A percentile compares a stretch with the other conserved stretches of the same genome.
These are phyloP conservation scores for Prunella vulgaris DNA, from an alignment of 257 asterid species.

Conservation along the genomic window DNA sequence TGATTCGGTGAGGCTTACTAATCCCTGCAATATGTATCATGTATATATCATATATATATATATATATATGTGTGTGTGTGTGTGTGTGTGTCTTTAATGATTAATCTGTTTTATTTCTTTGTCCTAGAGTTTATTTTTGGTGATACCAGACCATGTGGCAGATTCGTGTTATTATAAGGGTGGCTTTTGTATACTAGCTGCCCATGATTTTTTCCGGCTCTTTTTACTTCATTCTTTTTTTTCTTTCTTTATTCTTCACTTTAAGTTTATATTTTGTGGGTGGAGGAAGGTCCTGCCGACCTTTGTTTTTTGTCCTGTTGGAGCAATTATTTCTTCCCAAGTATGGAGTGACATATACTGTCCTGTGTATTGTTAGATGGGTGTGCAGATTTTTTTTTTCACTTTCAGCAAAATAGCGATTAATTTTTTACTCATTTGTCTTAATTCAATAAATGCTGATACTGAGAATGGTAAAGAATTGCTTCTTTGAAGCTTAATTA, in stretches of 20 bases:
- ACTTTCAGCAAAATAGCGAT: background rate
- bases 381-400: background rate
- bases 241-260: background rate
- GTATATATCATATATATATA: background rate
- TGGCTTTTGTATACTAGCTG: background rate
- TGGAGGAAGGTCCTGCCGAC: background rate
- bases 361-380: background rate
- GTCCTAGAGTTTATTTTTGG: constrained; percentile 7
- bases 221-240: background rate
- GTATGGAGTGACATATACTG: background rate
- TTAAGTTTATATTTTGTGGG: background rate
- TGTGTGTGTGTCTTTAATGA: constrained; percentile 1
- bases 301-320: background rate
- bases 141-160: background rate
- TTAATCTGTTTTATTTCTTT: constrained; percentile 13
- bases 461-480: background rate
- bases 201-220: background rate
- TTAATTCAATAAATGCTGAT: background rate
- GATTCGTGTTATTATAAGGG: background rate
- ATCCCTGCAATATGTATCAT: constrained; percentile 8
- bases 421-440: background rate
- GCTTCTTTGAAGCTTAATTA: background rate
- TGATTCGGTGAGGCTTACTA: constrained; percentile 61
- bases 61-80: too few species aligned
- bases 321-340: background rate